A percentile compares a stretch with the other conserved stretches of the same genome.
Conservation (phyloP, 495 filamentous ascomycete genomes). For the Aspergillus funiculosus region DNA sequence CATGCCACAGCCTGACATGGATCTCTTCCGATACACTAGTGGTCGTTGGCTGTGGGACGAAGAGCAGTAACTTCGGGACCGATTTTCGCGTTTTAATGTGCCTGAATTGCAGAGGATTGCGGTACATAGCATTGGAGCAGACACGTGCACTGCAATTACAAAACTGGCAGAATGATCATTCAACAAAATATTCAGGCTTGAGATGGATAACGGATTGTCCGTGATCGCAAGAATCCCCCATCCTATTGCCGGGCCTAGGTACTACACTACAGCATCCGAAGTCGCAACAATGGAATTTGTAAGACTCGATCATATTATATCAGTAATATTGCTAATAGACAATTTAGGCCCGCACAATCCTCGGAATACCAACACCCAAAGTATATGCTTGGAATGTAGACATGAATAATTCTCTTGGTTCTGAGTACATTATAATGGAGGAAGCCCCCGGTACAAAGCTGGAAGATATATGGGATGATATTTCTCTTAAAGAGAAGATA, state of each 20-base stretch:
- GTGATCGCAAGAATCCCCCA: conserved; percentile 36
- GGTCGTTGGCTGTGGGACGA: conserved; percentile 31
- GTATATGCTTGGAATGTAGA: conserved; percentile 37
- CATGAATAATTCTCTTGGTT: conserved; percentile 26
- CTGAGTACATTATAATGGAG: conserved; percentile 42
- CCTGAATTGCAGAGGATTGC: conserved; percentile 22
- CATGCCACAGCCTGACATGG: neutral
- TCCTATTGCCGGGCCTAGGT: conserved; percentile 25
- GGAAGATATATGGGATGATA: conserved; percentile 21
- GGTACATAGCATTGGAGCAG: conserved; percentile 11
- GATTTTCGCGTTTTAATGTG: conserved; percentile 25
- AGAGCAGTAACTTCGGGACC: conserved; percentile 20
- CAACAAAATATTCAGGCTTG: conserved; percentile 37
- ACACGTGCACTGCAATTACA: conserved; percentile 17
- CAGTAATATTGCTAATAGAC: no score
- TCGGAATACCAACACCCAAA: conserved; percentile 29
- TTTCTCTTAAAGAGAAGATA: conserved; percentile 24
- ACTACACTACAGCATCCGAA: conserved; percentile 32
- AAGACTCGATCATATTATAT: conserved; percentile 12
- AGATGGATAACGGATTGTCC: conserved; percentile 28
- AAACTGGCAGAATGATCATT: conserved; percentile 35
- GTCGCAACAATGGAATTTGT: conserved; percentile 40
- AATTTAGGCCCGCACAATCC: conserved; percentile 17
- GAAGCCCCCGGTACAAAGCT: conserved; percentile 25
- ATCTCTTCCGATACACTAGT: conserved; percentile 30